Percentiles rank a stretch among this genome's conserved stretches.
These are phyloP conservation scores for Solanum aculeatissimum DNA, from an alignment of 305 asterid genomes.

Conservation along the genomic window DNA sequence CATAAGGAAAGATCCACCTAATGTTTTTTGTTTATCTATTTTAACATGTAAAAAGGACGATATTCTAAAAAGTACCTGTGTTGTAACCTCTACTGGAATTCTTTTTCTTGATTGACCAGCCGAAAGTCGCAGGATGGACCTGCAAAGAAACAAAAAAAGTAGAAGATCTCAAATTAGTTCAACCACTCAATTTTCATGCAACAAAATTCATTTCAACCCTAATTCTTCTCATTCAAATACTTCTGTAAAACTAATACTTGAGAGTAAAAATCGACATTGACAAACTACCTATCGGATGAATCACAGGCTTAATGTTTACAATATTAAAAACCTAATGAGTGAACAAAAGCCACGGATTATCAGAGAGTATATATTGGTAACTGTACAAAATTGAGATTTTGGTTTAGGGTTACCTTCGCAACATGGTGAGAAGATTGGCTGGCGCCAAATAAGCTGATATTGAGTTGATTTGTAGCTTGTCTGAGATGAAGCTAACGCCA, in stretches of 20 bases:
- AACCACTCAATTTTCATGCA: not conserved
- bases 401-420: constrained; percentile 16
- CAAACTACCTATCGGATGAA: not conserved
- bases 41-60: not conserved
- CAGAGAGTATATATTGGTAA: not conserved
- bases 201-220: not conserved
- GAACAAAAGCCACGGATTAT: not conserved
- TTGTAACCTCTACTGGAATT: constrained; percentile 47
- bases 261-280: not conserved
- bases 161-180: not conserved
- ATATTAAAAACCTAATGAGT: not conserved
- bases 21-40: not conserved
- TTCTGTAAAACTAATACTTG: not conserved
- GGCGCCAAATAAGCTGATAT: not conserved
- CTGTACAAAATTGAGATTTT: not conserved
- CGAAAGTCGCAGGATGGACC: constrained; percentile 69
- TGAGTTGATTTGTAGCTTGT: not conserved
- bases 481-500: not conserved
- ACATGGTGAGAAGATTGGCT: constrained; percentile 5
- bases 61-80: constrained; percentile 39
- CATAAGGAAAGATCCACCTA: too few species aligned
- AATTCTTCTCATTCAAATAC: not conserved
- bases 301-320: not conserved
- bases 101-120: constrained; percentile 35
- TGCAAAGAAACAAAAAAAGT: constrained; percentile 12